Base-by-base conservation (phyloP, 1,284 basidiomycete species). In the Apiotrichum veenhuisii region DNA sequence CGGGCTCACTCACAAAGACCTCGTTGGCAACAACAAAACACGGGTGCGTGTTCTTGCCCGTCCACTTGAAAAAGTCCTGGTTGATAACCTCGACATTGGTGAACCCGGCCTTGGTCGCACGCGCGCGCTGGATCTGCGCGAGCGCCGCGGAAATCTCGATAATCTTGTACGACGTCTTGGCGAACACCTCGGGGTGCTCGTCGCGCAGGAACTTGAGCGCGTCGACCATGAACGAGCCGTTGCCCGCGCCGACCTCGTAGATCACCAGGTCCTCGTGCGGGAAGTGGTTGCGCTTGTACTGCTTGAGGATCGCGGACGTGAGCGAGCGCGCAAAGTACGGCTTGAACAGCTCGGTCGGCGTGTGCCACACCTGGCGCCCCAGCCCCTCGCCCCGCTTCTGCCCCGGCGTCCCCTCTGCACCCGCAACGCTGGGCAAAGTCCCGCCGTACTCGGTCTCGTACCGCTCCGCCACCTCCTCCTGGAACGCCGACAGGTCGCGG, bases 311-410 rank as follows among this genome's bases (percentile, higher is more conserved):
- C 68, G 91, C 96, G 52, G 87, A 84, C 4, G 89, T 91, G 50
- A 98, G 85, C 33, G 94, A 88, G 66, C 87, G 86, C 34, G 92
- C 95, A 70, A 95, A 99, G 82, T 88, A 90, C 12, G 96, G 96
- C 91, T 95, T 92, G 82, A 98, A 98, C 40, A 99, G 79, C 74
- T 98, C 95, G 2, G 93, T 97, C 0, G 96, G 96, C 0, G 96
- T 99, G 78, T 99, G 96, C 96, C 96, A 99, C 53, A 98, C 82
- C 75, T 99, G 96, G 67, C 85, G 83, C 7, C 92, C 92, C 17
- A 88, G 84, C 3, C 89, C 82, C 42, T 80, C 80, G 50, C 80
- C 81, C 82, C 18, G n/a, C 33, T 48, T 48, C 30, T 34, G 34
- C 25, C 30, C 11, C 36, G 8, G 49, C 10, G 1, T 25, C 15